These are phyloP conservation scores for Sambucus nigra DNA, from an alignment of 129 eudicot species.

Conservation along the genomic window DNA sequence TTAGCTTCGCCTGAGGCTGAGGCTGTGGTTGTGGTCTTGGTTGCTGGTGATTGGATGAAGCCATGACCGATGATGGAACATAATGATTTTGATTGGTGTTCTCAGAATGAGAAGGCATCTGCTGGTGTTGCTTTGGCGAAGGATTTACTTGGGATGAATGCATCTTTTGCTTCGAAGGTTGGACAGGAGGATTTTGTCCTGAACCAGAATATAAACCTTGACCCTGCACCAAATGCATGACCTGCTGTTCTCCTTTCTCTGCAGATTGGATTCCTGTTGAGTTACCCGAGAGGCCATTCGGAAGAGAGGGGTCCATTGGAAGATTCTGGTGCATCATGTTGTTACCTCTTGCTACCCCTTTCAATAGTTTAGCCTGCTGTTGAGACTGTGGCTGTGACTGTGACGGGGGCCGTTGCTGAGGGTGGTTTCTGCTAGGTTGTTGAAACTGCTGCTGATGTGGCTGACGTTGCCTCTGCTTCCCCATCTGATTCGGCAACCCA, in stretches of 20 bases:
- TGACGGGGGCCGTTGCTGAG: constrained; percentile 40
- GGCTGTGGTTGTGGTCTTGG: too few relatives aligned
- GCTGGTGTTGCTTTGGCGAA: constrained; percentile 19
- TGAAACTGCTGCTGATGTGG: constrained; percentile 37
- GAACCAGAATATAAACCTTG: constrained; percentile 33
- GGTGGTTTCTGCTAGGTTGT: constrained; percentile 54
- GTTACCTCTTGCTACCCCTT: constrained; percentile 63
- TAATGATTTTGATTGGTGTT: constrained; percentile 30
- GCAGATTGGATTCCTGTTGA: constrained; percentile 32
- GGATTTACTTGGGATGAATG: constrained; percentile 37
- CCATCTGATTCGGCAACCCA: constrained; percentile 31
- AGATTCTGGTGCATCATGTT: constrained; percentile 39
- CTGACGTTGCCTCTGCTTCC: constrained; percentile 45
- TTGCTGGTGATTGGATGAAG: constrained; percentile 38
- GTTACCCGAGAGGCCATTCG: constrained; percentile 41
- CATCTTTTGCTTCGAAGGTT: constrained; percentile 31
- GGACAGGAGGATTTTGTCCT: constrained; percentile 20
- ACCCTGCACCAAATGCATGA: neutral
- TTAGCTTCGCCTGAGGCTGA: constrained; percentile 23
- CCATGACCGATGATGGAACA: constrained; percentile 12
- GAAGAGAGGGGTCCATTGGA: constrained; percentile 34
- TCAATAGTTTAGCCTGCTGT: constrained; percentile 42
- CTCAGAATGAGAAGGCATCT: constrained; percentile 24
- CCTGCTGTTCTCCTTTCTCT: constrained; percentile 42
- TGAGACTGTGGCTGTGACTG: constrained; percentile 25